These are phyloP conservation scores for Eucalyptus curtisii DNA, from an alignment of 345 rosid species.

Conservation along the genomic window DNA sequence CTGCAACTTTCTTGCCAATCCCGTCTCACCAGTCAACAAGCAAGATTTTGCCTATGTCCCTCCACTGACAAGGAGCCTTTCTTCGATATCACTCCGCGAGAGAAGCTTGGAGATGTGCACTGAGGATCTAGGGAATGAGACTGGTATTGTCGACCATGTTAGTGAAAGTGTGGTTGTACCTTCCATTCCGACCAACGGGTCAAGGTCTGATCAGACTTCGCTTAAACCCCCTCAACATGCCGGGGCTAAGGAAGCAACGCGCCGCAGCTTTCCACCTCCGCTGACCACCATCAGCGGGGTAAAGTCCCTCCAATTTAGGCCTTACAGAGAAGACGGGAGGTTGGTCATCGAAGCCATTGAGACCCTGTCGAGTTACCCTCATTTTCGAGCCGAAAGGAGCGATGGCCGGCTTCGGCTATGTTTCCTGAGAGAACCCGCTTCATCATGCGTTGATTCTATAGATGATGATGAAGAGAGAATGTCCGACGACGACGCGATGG, in stretches of 20 bases:
- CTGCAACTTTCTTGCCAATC: not conserved
- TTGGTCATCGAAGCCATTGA: conserved; percentile 41
- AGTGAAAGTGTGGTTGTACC: not conserved
- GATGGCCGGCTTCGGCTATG: conserved; percentile 62
- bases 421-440: conserved; percentile 8
- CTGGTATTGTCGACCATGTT: conserved; percentile 17
- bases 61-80: conserved; percentile 4
- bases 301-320: conserved; percentile 31
- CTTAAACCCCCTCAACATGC: not conserved
- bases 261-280: conserved; percentile 64
- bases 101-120: conserved; percentile 81
- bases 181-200: not conserved
- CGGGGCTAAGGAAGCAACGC: conserved; percentile 5
- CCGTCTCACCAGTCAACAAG: not conserved
- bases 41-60: conserved; percentile 20
- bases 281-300: conserved; percentile 56
- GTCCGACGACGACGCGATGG: not conserved
- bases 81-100: conserved; percentile 39
- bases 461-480: conserved; percentile 2
- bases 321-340: conserved; percentile 69
- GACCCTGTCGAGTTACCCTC: conserved; percentile 9
- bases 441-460: not conserved
- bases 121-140: conserved; percentile 75
- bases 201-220: not conserved
- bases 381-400: conserved; percentile 56